These are phyloP conservation scores for Heterobasidion irregulare DNA, from an alignment of 1,284 basidiomycete species.

Conservation along the genomic window DNA sequence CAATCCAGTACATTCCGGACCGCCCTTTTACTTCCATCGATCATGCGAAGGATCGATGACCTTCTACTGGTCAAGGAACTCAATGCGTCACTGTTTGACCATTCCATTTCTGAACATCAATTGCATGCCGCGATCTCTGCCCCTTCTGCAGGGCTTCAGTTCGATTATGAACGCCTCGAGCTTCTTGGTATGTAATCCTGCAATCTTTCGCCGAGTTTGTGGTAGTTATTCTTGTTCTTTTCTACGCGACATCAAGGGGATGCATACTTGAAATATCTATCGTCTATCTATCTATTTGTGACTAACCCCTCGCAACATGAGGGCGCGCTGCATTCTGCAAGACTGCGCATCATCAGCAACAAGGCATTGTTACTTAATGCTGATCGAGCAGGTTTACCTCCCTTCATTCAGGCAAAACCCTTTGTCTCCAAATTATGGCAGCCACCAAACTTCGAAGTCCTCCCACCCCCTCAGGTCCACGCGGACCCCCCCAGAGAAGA, in stretches of 20 bases:
- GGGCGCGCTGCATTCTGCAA: slow-evolving; percentile 52
- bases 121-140: slow-evolving; percentile 61
- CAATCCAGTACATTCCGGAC: slow-evolving; percentile 51
- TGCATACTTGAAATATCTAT: slow-evolving; percentile 71
- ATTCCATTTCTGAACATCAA: slow-evolving; percentile 47
- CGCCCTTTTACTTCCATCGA: slow-evolving; percentile 60
- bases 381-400: slow-evolving; percentile 48
- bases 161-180: slow-evolving; percentile 76
- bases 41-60: slow-evolving; percentile 62
- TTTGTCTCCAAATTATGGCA: slow-evolving; percentile 60
- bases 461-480: slow-evolving; percentile 9
- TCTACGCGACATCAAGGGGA: slow-evolving; percentile 43
- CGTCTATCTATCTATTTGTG: slow-evolving; percentile 67
- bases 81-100: slow-evolving; percentile 59
- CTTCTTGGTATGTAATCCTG: slow-evolving; percentile 48
- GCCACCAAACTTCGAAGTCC: slow-evolving; percentile 37
- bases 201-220: neutral
- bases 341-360: slow-evolving; percentile 69
- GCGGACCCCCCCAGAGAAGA: neutral
- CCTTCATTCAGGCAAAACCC: slow-evolving; percentile 65
- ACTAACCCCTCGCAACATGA: slow-evolving; percentile 53
- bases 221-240: neutral
- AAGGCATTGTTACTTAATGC: slow-evolving; percentile 50
- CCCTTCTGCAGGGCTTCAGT: slow-evolving; percentile 55
- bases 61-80: slow-evolving; percentile 68